Percentiles rank a stretch among this genome's conserved stretches.
These are phyloP conservation scores for Immersiella caudata DNA, from an alignment of 495 filamentous ascomycete species.

Conservation along the genomic window DNA sequence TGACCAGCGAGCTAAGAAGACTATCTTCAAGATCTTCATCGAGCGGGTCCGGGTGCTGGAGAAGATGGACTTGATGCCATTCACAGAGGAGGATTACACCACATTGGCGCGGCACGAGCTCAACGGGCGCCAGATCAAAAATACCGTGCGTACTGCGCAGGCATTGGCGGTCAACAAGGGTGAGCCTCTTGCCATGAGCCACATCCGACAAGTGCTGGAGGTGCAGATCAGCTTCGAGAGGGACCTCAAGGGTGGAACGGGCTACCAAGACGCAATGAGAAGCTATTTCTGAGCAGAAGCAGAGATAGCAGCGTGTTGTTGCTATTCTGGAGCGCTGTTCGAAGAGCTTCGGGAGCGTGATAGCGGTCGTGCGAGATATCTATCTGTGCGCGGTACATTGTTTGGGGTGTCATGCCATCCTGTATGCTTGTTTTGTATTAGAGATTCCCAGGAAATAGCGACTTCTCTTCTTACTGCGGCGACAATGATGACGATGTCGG, in stretches of 20 bases:
- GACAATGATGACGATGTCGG: neutral
- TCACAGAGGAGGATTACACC: constrained; percentile 71
- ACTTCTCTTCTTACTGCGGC: neutral
- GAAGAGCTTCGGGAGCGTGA: too few relatives aligned
- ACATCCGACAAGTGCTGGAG: constrained; percentile 80
- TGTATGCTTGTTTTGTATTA: neutral
- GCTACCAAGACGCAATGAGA: constrained; percentile 66
- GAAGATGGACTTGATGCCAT: constrained; percentile 61
- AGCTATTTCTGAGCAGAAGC: constrained; percentile 44
- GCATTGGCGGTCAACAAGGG: constrained; percentile 79
- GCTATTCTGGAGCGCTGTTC: too few relatives aligned
- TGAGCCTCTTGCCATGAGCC: constrained; percentile 71
- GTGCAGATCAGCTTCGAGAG: constrained; percentile 82
- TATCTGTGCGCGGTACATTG: neutral
- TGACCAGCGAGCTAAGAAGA: constrained; percentile 71
- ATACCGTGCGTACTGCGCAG: constrained; percentile 84
- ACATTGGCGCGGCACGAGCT: constrained; percentile 68
- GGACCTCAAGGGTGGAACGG: constrained; percentile 68
- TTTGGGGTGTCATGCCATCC: neutral
- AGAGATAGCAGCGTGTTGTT: too few relatives aligned
- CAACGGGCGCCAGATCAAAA: constrained; percentile 97
- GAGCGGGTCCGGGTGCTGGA: constrained; percentile 68
- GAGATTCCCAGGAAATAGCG: neutral
- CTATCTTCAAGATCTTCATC: constrained; percentile 84
- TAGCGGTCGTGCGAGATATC: too few relatives aligned